Evolutionary conservation across 306 rosid species (phyloP).

Genomic region (Corylus avellana): DNA sequence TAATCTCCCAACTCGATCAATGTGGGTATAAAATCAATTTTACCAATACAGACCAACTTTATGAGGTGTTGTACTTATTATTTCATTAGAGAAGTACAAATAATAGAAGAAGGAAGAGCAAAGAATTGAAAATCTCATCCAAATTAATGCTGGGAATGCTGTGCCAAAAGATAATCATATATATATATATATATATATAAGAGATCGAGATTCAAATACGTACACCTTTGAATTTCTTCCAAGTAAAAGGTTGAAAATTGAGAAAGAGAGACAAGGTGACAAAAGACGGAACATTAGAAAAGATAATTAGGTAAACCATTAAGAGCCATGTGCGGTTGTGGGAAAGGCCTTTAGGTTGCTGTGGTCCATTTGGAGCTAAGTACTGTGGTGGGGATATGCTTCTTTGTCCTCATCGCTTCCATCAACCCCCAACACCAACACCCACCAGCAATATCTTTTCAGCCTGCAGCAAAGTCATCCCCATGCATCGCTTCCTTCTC

Average conservation of each 20-base stretch:
- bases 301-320: neutral
- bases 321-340: conserved; percentile 4
- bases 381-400: conserved; percentile 11
- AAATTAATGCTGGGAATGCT: neutral
- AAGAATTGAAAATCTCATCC: neutral
- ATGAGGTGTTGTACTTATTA: too few relatives aligned
- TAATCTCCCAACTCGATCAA: too few relatives aligned
- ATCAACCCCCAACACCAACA: neutral
- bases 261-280: conserved; percentile 6
- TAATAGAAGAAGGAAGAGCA: neutral
- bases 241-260: too few relatives aligned
- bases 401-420: neutral
- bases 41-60: too few relatives aligned
- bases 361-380: conserved; percentile 33
- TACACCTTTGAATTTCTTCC: neutral
- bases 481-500: neutral
- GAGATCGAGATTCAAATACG: neutral
- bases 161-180: neutral
- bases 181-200: too few relatives aligned
- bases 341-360: neutral
- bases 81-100: too few relatives aligned
- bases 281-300: conserved; percentile 18
- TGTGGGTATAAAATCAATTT: too few relatives aligned
- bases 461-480: neutral
- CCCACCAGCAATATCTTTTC: neutral